Evolutionary conservation across 805 yeast species (phyloP).

Genomic region (Wickerhamiella qilinensis): DNA sequence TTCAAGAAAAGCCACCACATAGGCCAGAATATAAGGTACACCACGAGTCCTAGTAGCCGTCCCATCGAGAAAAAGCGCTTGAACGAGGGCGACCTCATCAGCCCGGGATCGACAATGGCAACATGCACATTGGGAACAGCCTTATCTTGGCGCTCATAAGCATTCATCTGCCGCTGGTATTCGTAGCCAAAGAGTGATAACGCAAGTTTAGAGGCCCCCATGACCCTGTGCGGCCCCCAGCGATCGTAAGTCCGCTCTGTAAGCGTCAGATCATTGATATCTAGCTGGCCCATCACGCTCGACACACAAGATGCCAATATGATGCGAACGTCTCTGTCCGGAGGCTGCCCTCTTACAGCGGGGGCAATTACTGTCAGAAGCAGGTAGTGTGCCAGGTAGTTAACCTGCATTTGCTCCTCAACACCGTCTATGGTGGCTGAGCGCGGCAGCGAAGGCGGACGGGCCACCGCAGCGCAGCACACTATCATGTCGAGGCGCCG

Average conservation of each 20-base stretch:
- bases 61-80: constrained; percentile 70
- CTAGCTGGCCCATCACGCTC: constrained; percentile 56
- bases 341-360: constrained; percentile 72
- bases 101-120: constrained; percentile 76
- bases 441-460: constrained; percentile 55
- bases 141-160: constrained; percentile 46
- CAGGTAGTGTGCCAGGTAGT: constrained; percentile 70
- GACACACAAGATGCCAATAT: constrained; percentile 64
- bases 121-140: constrained; percentile 55
- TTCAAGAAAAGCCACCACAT: constrained; percentile 69
- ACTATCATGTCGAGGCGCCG: constrained; percentile 80
- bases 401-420: constrained; percentile 70
- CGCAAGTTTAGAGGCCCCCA: constrained; percentile 70
- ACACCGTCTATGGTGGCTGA: constrained; percentile 64
- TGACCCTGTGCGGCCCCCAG: constrained; percentile 53
- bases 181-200: constrained; percentile 63
- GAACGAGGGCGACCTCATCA: constrained; percentile 77
- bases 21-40: constrained; percentile 62
- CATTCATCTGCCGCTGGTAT: constrained; percentile 48
- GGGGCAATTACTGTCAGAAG: constrained; percentile 70
- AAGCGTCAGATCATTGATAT: constrained; percentile 42
- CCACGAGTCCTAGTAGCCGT: constrained; percentile 36
- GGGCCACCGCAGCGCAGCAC: constrained; percentile 71
- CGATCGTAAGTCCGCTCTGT: constrained; percentile 39
- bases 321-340: constrained; percentile 84